Conservation (phyloP, 495 filamentous ascomycete genomes). For the Aspergillus haitiensis region DNA sequence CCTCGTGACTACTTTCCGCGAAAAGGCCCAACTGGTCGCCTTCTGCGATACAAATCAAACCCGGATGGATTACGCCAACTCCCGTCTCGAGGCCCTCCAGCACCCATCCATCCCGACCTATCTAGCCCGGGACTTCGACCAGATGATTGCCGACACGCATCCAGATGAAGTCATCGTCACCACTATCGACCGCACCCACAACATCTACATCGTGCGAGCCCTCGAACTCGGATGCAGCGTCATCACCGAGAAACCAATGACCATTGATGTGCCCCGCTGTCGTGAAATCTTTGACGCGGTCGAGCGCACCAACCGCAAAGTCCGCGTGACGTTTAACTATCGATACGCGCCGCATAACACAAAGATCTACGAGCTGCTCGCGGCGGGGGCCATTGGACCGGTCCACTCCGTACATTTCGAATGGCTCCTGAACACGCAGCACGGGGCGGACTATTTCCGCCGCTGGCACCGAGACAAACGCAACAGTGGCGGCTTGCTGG, state of each 20-base stretch:
- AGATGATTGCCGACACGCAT: conserved; percentile 52
- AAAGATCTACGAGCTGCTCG: conserved; percentile 43
- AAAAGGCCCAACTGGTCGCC: conserved; percentile 50
- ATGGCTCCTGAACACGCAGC: conserved; percentile 59
- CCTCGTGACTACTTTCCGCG: conserved; percentile 47
- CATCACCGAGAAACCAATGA: conserved; percentile 62
- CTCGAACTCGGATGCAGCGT: conserved; percentile 58
- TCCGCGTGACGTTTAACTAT: conserved; percentile 39
- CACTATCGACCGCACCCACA: conserved; percentile 59
- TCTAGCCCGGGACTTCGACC: conserved; percentile 51
- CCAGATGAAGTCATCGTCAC: conserved; percentile 59
- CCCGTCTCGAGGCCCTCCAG: conserved; percentile 25
- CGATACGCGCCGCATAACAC: conserved; percentile 40
- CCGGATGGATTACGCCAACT: conserved; percentile 33
- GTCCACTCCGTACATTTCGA: conserved; percentile 59
- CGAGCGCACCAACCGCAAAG: conserved; percentile 26
- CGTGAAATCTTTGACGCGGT: conserved; percentile 42
- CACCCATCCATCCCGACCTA: conserved; percentile 46
- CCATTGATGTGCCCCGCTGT: conserved; percentile 55
- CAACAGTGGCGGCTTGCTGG: conserved; percentile 54
- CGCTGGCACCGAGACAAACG: conserved; percentile 61
- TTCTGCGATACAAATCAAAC: conserved; percentile 41
- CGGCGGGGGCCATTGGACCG: conserved; percentile 50
- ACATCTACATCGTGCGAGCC: conserved; percentile 55
- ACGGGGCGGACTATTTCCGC: conserved; percentile 62